Evolutionary conservation across 305 asterid species (phyloP).

Genomic region (Fraxinus ornus): DNA sequence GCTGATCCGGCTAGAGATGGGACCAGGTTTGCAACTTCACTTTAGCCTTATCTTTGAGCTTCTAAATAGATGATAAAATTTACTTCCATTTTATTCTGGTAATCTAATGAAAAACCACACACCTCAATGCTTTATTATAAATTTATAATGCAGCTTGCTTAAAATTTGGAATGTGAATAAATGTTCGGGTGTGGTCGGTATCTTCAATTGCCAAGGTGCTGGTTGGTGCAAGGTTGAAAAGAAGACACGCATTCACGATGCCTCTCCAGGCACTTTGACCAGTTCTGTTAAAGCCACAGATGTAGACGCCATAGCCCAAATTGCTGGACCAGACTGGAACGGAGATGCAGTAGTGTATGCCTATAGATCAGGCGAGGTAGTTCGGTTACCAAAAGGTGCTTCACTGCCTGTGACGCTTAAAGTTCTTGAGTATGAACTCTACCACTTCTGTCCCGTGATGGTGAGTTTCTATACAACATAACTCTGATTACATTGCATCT

Average conservation of each 20-base stretch:
- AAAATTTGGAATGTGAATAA: constrained; percentile 52
- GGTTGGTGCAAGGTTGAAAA: constrained; percentile 52
- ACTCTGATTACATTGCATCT: not conserved
- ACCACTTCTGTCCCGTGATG: constrained; percentile 50
- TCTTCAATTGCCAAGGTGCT: constrained; percentile 59
- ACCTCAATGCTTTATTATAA: not conserved
- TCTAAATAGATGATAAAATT: not conserved
- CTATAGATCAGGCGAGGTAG: constrained; percentile 40
- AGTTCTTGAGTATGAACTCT: constrained; percentile 48
- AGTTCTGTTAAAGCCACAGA: constrained; percentile 40
- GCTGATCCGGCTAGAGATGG: constrained; percentile 60
- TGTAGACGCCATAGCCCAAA: constrained; percentile 37
- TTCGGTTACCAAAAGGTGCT: constrained; percentile 43
- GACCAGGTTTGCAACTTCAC: constrained; percentile 27
- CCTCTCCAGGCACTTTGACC: constrained; percentile 47
- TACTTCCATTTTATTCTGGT: not conserved
- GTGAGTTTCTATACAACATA: constrained; percentile 17
- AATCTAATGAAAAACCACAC: not conserved
- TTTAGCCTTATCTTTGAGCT: not conserved
- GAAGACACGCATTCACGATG: constrained; percentile 46
- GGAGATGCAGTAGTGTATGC: constrained; percentile 44
- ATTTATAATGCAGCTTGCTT: constrained; percentile 41
- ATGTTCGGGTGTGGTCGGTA: constrained; percentile 50
- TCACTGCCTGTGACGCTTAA: constrained; percentile 45
- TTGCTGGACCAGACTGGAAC: constrained; percentile 41